Evolutionary conservation across 306 rosid genomes (phyloP).

Genomic region (Heteromeles arbutifolia): DNA sequence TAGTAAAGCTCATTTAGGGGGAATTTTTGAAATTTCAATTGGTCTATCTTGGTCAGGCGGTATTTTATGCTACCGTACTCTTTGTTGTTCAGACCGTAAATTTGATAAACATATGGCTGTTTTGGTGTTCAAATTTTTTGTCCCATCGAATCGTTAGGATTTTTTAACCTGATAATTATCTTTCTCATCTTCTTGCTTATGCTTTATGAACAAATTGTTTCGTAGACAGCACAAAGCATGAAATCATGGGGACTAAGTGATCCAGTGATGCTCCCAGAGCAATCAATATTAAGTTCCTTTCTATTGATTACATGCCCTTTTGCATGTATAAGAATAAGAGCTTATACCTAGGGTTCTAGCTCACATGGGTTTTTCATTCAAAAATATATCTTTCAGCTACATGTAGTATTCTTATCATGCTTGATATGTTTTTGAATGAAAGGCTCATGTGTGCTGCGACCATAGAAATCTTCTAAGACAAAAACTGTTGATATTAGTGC

Average conservation of each 20-base stretch:
- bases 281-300: background rate
- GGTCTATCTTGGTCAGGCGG: background rate
- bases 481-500: background rate
- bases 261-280: background rate
- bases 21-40: background rate
- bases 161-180: background rate
- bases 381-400: background rate
- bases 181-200: background rate
- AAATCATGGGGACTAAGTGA: background rate
- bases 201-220: background rate
- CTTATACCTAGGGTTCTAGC: background rate
- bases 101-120: background rate
- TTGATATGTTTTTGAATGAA: constrained; percentile 10
- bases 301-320: background rate
- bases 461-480: background rate
- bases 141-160: background rate
- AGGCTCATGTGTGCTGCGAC: background rate
- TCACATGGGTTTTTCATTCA: constrained; percentile 5
- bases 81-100: background rate
- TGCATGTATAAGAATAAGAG: background rate
- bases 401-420: background rate
- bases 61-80: background rate
- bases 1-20: background rate
- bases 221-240: background rate
- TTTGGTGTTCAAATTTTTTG: background rate